Evolutionary conservation across 1,139 yeast species (phyloP), one percentile per base, ranked within the genome.

Genomic region (Suhomyces bokatorum): DNA sequence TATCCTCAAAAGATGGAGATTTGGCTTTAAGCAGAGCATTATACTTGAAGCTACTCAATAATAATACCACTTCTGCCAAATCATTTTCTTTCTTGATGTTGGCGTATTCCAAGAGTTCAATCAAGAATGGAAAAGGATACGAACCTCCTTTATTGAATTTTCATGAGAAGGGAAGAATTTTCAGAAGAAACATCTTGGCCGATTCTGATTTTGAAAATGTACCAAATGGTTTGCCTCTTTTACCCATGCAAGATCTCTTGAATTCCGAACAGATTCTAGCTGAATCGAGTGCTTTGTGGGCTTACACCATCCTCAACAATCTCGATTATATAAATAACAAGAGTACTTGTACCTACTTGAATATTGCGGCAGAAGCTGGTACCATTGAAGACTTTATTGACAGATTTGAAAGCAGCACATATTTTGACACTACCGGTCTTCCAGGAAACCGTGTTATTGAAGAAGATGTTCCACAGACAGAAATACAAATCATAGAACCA

Each of bases 1-100:
- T 91, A 35, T 80, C 95, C 10, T 85, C 91, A 0, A 75, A 74
- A 46, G 91, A 91, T 53, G 95, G 96, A 0, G 97, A 93, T 61
- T 66, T 87, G 24, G 73, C 83, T 7, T 70, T 90, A 44, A 74
- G 90, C 1, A 74, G 99, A 53, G 89, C 93, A 0, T 64, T 91
- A 35, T 85, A 83, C 60, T 68, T 73, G 42, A 81, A 79, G 53
- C 70, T 85, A 49, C 72, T 77, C 46, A 67, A 70, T 39, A 66
- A 72, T 31, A 58, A 66, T 53, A 54, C 80, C 2, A 66, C 73
- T 1, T 60, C 70, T 1, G 51, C 59, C 12, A 67, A 72, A 43
- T 65, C 85, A 5, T 73, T 84, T 50, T 75, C 78, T 11, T 78
- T 78, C 51, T 64, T 85, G 42, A 59, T 85, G 55, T 63, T 80